These are phyloP conservation scores for Sesbania bispinosa DNA, from an alignment of 306 rosid species.

Conservation along the genomic window DNA sequence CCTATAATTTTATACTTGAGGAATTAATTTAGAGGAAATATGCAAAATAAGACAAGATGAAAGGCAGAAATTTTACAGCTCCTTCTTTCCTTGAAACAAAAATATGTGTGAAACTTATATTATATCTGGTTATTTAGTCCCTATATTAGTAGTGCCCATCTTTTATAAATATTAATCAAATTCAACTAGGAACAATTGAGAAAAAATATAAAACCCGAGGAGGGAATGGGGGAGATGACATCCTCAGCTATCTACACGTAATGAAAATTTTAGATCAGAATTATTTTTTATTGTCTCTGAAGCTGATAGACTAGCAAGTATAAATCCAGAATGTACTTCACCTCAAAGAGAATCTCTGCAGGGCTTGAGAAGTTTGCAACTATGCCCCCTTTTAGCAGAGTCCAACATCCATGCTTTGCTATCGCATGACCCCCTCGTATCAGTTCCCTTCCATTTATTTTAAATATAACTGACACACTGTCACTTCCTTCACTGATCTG, in stretches of 20 bases:
- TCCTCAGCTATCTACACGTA: too few relatives aligned
- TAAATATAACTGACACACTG: conserved; percentile 47
- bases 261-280: too few relatives aligned
- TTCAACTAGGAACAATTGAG: too few relatives aligned
- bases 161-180: too few relatives aligned
- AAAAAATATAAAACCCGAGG: too few relatives aligned
- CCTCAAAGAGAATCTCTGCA: conserved; percentile 61
- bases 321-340: conserved; percentile 23
- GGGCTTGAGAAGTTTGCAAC: conserved; percentile 51
- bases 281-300: background rate
- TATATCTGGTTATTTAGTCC: too few relatives aligned
- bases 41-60: background rate
- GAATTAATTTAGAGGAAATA: background rate
- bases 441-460: conserved; percentile 25
- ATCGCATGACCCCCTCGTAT: conserved; percentile 44
- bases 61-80: background rate
- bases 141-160: too few relatives aligned
- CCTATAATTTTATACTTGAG: background rate
- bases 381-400: conserved; percentile 67
- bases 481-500: conserved; percentile 69
- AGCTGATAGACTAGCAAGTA: background rate
- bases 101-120: too few relatives aligned
- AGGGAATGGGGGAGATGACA: too few relatives aligned
- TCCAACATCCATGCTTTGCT: conserved; percentile 71
- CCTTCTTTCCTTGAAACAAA: background rate